A percentile compares a stretch with the other conserved stretches of the same genome.
phyloP scores from a whole-genome alignment of 1,284 basidiomycete species.

The Boletus semigastroideus region DNA sequence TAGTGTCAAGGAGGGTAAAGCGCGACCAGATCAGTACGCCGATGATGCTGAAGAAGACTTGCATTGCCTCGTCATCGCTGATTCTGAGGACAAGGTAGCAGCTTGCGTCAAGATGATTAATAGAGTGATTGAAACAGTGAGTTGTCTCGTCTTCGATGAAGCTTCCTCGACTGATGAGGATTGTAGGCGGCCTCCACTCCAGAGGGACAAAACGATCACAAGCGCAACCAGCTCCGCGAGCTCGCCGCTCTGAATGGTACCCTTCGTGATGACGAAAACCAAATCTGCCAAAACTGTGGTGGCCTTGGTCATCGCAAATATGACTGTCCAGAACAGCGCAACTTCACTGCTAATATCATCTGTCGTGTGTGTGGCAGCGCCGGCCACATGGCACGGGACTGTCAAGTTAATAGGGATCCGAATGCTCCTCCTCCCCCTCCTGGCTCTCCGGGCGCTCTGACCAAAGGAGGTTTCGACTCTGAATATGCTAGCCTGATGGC shows the following conservation, averaged over 20 bases:
- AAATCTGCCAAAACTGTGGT: constrained; percentile 98
- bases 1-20: constrained; percentile 98
- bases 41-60: constrained; percentile 99
- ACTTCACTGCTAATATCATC: constrained; percentile 97
- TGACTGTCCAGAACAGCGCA: constrained; percentile 94
- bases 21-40: constrained; percentile 86
- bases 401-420: constrained; percentile 81
- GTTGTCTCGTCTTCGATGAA: constrained; percentile 30
- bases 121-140: constrained; percentile 95
- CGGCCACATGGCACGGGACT: constrained; percentile 97
- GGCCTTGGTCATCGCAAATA: constrained; percentile 94
- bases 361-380: constrained; percentile 94
- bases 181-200: constrained; percentile 93
- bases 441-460: constrained; percentile 39
- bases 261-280: constrained; percentile 98
- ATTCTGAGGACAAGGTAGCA: constrained; percentile 89
- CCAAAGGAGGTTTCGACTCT: constrained; percentile 84
- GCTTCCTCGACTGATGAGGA: constrained; percentile 17
- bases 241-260: constrained; percentile 98
- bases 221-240: constrained; percentile 97
- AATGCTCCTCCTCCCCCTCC: constrained; percentile 47
- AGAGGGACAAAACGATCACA: constrained; percentile 99
- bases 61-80: constrained; percentile 95
- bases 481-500: constrained; percentile 98
- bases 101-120: constrained; percentile 95